Percentiles rank a stretch among this genome's conserved stretches.
These are phyloP conservation scores for Penicillium expansum DNA, from an alignment of 2,329 filamentous ascomycete species.

Conservation along the genomic window DNA sequence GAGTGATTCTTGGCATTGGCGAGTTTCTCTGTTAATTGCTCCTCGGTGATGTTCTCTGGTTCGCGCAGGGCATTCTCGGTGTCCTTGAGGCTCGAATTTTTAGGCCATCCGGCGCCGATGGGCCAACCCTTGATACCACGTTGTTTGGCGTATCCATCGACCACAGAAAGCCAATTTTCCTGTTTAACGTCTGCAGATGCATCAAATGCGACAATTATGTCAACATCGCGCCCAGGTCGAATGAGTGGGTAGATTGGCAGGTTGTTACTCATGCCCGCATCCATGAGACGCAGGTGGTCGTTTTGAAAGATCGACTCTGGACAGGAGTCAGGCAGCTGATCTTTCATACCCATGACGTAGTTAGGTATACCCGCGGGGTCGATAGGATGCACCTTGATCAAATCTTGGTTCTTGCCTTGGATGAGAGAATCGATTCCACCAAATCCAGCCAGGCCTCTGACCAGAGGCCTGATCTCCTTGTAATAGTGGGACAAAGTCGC, in stretches of 20 bases:
- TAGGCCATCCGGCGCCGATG: conserved; percentile 89
- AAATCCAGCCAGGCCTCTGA: conserved; percentile 73
- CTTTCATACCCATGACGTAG: conserved; percentile 77
- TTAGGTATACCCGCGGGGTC: conserved; percentile 90
- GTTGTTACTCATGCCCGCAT: conserved; percentile 98
- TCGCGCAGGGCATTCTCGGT: conserved; percentile 64
- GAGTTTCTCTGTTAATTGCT: conserved; percentile 64
- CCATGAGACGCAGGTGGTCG: conserved; percentile 80
- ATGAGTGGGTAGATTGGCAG: conserved; percentile 92
- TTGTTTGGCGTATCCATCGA: conserved; percentile 87
- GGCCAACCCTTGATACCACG: conserved; percentile 94
- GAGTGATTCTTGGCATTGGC: conserved; percentile 52
- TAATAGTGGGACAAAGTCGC: conserved; percentile 96
- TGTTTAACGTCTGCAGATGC: conserved; percentile 88
- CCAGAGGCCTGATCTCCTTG: conserved; percentile 80
- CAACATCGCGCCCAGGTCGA: conserved; percentile 80
- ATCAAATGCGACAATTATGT: conserved; percentile 90
- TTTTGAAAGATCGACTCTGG: conserved; percentile 71
- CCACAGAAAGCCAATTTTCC: conserved; percentile 92
- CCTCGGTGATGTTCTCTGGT: conserved; percentile 60
- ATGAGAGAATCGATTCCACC: conserved; percentile 76
- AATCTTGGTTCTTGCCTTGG: conserved; percentile 74
- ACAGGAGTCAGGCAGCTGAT: conserved; percentile 69
- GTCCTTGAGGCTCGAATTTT: conserved; percentile 57
- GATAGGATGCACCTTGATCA: conserved; percentile 91